Percentiles rank a stretch among this genome's conserved stretches.
These are phyloP conservation scores for Fusarium solani-melongenae DNA, from an alignment of 2,329 filamentous ascomycete species.

Conservation along the genomic window DNA sequence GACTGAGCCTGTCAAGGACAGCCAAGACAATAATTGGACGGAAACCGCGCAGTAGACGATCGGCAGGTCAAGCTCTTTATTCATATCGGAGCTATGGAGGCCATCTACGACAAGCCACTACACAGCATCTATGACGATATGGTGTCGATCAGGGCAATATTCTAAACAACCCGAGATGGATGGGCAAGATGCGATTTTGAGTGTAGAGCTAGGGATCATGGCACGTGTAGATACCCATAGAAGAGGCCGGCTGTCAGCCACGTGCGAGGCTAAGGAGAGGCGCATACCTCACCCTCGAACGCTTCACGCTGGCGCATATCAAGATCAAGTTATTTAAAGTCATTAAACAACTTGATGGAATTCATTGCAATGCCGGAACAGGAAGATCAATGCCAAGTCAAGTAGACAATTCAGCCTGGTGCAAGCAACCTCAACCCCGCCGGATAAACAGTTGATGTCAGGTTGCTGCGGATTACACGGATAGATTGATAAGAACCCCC, in stretches of 20 bases:
- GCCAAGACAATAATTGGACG: conserved; percentile 11
- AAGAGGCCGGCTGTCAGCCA: conserved; percentile 28
- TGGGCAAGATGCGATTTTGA: conserved; percentile 9
- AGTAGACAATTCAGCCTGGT: not conserved
- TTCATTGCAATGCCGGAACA: not conserved
- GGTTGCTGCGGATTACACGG: not conserved
- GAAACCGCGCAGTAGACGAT: not conserved
- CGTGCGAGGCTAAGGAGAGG: conserved; percentile 21
- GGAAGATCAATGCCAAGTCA: not conserved
- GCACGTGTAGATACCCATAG: conserved; percentile 22
- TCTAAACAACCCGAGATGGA: conserved; percentile 14
- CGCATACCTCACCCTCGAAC: conserved; percentile 10
- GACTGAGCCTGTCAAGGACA: conserved; percentile 67
- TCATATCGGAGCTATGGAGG: not conserved
- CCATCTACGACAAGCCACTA: not conserved
- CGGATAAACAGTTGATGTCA: not conserved
- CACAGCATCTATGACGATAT: conserved; percentile 6
- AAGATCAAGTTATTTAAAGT: not conserved
- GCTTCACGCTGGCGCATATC: conserved; percentile 6
- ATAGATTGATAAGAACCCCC: conserved; percentile 26
- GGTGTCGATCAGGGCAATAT: conserved; percentile 4
- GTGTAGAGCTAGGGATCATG: conserved; percentile 15
- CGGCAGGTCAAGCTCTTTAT: conserved; percentile 4
- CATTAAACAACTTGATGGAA: not conserved
- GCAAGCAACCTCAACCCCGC: conserved; percentile 1